phyloP scores from a whole-genome alignment of 2,329 filamentous ascomycete genomes.

The Colletotrichum lentis region DNA sequence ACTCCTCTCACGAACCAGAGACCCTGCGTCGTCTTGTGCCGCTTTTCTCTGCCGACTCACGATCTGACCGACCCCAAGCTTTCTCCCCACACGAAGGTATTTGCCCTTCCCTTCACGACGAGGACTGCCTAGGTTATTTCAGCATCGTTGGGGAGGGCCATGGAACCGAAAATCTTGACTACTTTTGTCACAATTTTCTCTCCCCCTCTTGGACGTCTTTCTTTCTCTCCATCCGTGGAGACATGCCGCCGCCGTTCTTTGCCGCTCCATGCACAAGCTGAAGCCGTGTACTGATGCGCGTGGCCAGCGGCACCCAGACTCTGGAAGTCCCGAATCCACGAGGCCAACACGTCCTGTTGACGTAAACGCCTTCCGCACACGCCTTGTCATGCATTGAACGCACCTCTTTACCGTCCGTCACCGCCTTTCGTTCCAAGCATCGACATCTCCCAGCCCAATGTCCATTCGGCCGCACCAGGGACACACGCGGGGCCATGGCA shows the following conservation, averaged over 20 bases:
- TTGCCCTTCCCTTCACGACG: neutral
- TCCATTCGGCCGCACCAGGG: conserved; percentile 1
- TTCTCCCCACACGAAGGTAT: conserved; percentile 3
- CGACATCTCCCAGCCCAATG: conserved; percentile 5
- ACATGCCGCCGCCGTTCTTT: neutral
- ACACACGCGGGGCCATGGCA: neutral
- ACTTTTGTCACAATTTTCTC: conserved; percentile 18
- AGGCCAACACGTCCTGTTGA: neutral
- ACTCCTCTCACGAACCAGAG: neutral
- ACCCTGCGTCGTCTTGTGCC: conserved; percentile 5
- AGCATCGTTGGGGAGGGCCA: conserved; percentile 26
- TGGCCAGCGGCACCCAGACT: conserved; percentile 1
- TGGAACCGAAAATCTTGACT: conserved; percentile 21
- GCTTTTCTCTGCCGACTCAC: no score
- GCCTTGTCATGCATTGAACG: neutral
- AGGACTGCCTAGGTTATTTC: neutral
- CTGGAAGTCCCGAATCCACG: neutral
- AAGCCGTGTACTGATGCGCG: neutral
- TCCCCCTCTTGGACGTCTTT: neutral
- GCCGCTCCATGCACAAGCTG: conserved; percentile 1
- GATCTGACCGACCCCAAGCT: conserved; percentile 8
- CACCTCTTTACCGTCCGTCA: conserved; percentile 4
- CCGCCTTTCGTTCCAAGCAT: conserved; percentile 9
- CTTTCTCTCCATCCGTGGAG: neutral
- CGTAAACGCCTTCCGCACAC: neutral